Evolutionary conservation across 352 stramenopile genomes (phyloP).

Genomic region (Blastocystis sp.): DNA sequence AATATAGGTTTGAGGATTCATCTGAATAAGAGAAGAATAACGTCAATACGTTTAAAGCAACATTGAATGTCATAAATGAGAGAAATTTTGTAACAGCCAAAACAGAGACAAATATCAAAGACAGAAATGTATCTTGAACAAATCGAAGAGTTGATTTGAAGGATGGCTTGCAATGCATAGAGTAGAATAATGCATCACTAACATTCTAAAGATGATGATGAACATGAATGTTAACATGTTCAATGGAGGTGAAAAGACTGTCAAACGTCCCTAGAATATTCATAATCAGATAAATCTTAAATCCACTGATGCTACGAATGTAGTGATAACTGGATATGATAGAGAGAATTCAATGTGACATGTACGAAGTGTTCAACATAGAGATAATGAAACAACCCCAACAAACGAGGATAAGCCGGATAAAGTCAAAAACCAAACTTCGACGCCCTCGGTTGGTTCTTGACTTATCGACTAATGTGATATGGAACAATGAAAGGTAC

Average conservation of each 20-base stretch:
- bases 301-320: conserved; percentile 31
- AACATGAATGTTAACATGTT: not conserved
- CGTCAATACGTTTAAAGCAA: not conserved
- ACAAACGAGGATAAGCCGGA: not conserved
- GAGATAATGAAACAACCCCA: conserved; percentile 17
- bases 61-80: conserved; percentile 11
- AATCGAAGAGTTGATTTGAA: not conserved
- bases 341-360: not conserved
- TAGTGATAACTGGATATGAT: not conserved
- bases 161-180: not conserved
- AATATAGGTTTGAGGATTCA: conserved; percentile 20
- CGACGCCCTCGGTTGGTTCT: not conserved
- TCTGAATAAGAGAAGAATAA: not conserved
- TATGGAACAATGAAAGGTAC: not conserved
- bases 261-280: conserved; percentile 27
- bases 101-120: not conserved
- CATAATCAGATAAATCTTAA: conserved; percentile 38
- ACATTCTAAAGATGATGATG: not conserved
- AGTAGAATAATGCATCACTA: not conserved
- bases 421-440: not conserved
- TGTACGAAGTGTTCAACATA: not conserved
- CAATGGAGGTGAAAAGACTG: conserved; percentile 13
- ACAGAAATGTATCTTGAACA: not conserved
- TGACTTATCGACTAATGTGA: not conserved
- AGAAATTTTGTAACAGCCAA: not conserved